A percentile compares a stretch with the other conserved stretches of the same genome.
These are phyloP conservation scores for Chytriomyces sp. DNA, from an alignment of 192 early-diverging fungal genomes.

Conservation along the genomic window DNA sequence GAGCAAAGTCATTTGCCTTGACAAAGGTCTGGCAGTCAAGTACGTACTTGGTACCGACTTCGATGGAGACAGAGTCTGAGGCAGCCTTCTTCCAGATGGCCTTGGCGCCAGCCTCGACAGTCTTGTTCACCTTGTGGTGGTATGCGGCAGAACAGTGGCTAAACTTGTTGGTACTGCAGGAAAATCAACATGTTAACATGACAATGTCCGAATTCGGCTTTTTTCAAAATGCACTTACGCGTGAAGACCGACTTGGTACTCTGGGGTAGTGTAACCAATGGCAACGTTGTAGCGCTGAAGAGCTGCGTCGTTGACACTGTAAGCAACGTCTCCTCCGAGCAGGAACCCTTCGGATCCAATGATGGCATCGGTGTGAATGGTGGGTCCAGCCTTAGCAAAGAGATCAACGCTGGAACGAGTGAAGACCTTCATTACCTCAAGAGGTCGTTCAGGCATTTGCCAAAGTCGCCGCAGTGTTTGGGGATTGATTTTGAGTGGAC, in stretches of 20 bases:
- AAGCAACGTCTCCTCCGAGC: constrained; percentile 90
- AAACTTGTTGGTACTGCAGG: constrained; percentile 79
- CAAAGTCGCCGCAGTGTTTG: constrained; percentile 85
- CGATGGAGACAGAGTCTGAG: constrained; percentile 74
- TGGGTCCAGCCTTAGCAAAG: constrained; percentile 84
- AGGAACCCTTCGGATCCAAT: constrained; percentile 84
- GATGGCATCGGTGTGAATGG: constrained; percentile 84
- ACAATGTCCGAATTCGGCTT: not conserved
- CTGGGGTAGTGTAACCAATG: constrained; percentile 82
- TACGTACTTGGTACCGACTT: constrained; percentile 93
- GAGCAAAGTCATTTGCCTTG: constrained; percentile 62
- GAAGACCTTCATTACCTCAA: constrained; percentile 66
- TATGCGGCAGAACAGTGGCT: constrained; percentile 89
- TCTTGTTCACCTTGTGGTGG: constrained; percentile 92
- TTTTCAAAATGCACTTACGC: constrained; percentile 56
- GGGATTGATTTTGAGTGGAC: too few relatives aligned
- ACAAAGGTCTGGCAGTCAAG: constrained; percentile 87
- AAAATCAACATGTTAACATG: not conserved
- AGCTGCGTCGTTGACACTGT: constrained; percentile 89
- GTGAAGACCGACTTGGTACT: constrained; percentile 89
- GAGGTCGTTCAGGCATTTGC: constrained; percentile 93
- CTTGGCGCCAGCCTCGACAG: constrained; percentile 94
- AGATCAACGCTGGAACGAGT: constrained; percentile 88
- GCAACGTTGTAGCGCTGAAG: constrained; percentile 89
- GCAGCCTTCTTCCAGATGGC: constrained; percentile 86